These are phyloP conservation scores for Sonneratia alba DNA, from an alignment of 345 rosid species.

Conservation along the genomic window DNA sequence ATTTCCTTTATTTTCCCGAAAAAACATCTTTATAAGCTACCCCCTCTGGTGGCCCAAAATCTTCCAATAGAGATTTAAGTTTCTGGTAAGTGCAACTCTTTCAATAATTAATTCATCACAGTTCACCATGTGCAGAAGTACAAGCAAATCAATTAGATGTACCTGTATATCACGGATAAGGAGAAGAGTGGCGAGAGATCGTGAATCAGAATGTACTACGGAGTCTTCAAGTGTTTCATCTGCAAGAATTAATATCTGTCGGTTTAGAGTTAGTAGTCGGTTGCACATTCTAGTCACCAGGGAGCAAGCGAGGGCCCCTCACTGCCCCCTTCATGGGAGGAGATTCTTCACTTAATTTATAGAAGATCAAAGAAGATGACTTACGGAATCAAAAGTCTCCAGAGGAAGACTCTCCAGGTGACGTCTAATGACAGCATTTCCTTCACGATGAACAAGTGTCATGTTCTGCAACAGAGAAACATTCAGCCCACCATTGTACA, in stretches of 20 bases:
- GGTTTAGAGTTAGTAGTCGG: constrained; percentile 44
- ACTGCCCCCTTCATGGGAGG: background rate
- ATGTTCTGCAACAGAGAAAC: constrained; percentile 43
- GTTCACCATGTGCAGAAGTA: background rate
- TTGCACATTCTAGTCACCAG: background rate
- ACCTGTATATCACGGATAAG: constrained; percentile 97
- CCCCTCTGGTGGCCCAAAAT: background rate
- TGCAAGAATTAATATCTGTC: constrained; percentile 94
- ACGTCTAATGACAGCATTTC: constrained; percentile 79
- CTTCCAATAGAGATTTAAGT: background rate
- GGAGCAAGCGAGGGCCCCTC: background rate
- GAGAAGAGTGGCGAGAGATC: constrained; percentile 93
- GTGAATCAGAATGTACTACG: constrained; percentile 83
- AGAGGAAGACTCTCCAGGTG: constrained; percentile 77
- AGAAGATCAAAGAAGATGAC: constrained; percentile 18
- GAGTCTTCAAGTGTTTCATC: constrained; percentile 92
- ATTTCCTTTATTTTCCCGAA: background rate
- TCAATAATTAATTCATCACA: background rate
- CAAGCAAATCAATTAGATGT: constrained; percentile 1
- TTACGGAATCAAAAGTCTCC: constrained; percentile 93
- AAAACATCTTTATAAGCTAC: background rate
- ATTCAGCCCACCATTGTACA: constrained; percentile 71
- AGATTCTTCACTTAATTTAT: background rate
- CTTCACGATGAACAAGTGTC: constrained; percentile 71
- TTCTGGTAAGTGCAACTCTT: background rate